These are phyloP conservation scores for Pulicaria dysenterica DNA, from an alignment of 129 eudicot species.

Conservation along the genomic window DNA sequence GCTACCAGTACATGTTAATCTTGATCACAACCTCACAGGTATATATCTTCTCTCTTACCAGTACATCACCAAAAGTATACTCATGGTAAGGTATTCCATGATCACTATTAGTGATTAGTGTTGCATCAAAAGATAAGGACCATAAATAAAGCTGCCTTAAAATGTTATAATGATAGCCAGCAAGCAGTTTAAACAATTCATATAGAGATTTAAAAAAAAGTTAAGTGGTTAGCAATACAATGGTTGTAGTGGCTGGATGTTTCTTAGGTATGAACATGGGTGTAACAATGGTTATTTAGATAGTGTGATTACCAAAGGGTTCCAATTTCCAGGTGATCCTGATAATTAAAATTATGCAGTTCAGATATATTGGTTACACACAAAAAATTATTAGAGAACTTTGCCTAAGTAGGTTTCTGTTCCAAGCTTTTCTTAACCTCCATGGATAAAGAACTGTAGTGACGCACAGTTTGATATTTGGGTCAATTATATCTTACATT, in stretches of 20 bases:
- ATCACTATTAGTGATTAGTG: neutral
- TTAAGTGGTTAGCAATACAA: conserved; percentile 8
- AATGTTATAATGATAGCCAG: conserved; percentile 9
- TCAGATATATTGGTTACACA: neutral
- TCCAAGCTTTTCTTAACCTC: neutral
- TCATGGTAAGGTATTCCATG: neutral
- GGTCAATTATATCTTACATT: conserved; percentile 1
- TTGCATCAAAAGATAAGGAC: neutral
- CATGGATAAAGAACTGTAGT: neutral
- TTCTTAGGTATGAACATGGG: neutral
- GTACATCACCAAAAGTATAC: neutral
- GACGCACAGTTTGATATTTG: neutral
- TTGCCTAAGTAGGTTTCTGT: neutral
- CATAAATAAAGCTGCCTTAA: neutral
- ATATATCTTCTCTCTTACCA: neutral
- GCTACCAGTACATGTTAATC: neutral
- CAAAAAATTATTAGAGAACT: neutral
- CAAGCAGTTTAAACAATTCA: conserved; percentile 9
- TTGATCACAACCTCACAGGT: conserved; percentile 2
- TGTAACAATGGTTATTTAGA: neutral
- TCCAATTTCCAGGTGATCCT: neutral
- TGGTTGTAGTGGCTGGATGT: neutral
- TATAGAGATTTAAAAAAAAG: neutral
- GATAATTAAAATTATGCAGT: neutral
- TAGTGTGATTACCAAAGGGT: neutral